phyloP scores from a whole-genome alignment of 495 filamentous ascomycete genomes.

The Immersiella caudata region DNA sequence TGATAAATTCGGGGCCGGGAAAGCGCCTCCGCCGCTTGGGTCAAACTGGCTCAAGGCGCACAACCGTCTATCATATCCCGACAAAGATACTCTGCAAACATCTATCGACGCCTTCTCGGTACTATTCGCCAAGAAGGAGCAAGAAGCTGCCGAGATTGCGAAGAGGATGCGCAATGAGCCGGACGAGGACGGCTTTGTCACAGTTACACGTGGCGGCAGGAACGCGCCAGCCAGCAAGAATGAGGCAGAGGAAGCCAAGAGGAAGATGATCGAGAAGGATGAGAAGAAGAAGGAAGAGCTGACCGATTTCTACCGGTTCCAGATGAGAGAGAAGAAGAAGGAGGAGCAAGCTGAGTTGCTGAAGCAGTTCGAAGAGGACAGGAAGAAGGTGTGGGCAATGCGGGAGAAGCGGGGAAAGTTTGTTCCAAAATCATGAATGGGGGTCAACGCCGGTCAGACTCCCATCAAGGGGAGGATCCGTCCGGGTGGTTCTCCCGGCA shows the following conservation, averaged over 20 bases:
- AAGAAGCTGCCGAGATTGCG: constrained; percentile 63
- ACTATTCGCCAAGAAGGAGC: constrained; percentile 66
- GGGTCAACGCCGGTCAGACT: background rate
- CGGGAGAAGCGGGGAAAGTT: constrained; percentile 62
- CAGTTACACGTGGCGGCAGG: constrained; percentile 78
- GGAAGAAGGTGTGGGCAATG: constrained; percentile 62
- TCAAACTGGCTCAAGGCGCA: constrained; percentile 63
- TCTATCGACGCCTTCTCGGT: constrained; percentile 83
- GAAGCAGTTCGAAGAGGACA: constrained; percentile 66
- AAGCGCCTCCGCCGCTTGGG: constrained; percentile 60
- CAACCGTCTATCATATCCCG: constrained; percentile 70
- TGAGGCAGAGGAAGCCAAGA: constrained; percentile 70
- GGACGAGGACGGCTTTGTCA: constrained; percentile 95
- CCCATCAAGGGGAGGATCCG: background rate
- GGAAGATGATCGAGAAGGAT: constrained; percentile 72
- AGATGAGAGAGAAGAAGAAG: constrained; percentile 87
- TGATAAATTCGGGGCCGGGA: constrained; percentile 45
- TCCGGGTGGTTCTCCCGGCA: background rate
- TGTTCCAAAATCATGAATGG: constrained; percentile 49
- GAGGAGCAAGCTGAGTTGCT: constrained; percentile 70
- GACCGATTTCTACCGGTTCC: constrained; percentile 91
- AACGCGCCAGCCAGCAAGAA: constrained; percentile 72
- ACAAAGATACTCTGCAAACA: constrained; percentile 61
- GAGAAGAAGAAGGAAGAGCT: constrained; percentile 65
- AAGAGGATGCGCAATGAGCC: constrained; percentile 70